Evolutionary conservation across 352 stramenopile species (phyloP).

Genomic region (Phytophthora boehmeriae): DNA sequence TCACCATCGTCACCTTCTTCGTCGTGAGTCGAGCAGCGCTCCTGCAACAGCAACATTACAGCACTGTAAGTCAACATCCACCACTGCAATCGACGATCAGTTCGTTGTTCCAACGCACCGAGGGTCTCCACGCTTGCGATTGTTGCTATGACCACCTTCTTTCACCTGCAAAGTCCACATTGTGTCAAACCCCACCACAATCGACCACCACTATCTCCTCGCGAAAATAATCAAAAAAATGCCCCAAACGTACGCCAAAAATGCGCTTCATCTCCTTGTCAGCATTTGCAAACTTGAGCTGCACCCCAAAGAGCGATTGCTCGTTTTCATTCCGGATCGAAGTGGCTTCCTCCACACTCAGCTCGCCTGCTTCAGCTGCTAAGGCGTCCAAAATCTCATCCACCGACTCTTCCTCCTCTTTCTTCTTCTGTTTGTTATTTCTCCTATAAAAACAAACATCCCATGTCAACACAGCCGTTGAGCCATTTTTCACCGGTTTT

Average conservation of each 20-base stretch:
- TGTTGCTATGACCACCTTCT: constrained; percentile 49
- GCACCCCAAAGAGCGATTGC: constrained; percentile 69
- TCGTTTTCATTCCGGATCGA: constrained; percentile 45
- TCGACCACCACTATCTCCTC: background rate
- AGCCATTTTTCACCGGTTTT: background rate
- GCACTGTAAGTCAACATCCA: constrained; percentile 1
- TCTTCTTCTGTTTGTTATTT: constrained; percentile 42
- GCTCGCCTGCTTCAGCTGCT: constrained; percentile 43
- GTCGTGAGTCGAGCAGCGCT: constrained; percentile 60
- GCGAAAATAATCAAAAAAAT: background rate
- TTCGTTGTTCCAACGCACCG: constrained; percentile 32
- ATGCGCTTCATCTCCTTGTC: constrained; percentile 92
- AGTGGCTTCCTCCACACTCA: constrained; percentile 42
- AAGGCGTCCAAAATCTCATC: constrained; percentile 77
- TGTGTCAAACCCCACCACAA: background rate
- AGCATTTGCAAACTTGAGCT: constrained; percentile 79
- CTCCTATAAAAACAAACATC: constrained; percentile 13
- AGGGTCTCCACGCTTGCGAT: constrained; percentile 60
- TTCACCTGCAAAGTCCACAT: constrained; percentile 54
- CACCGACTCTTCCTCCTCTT: constrained; percentile 43
- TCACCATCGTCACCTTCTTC: constrained; percentile 82
- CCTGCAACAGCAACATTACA: constrained; percentile 25
- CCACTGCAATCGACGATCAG: background rate
- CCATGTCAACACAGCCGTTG: background rate
- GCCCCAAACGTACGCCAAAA: constrained; percentile 59